These are phyloP conservation scores for Emergomyces orientalis DNA, from an alignment of 2,329 filamentous ascomycete genomes.

Conservation along the genomic window DNA sequence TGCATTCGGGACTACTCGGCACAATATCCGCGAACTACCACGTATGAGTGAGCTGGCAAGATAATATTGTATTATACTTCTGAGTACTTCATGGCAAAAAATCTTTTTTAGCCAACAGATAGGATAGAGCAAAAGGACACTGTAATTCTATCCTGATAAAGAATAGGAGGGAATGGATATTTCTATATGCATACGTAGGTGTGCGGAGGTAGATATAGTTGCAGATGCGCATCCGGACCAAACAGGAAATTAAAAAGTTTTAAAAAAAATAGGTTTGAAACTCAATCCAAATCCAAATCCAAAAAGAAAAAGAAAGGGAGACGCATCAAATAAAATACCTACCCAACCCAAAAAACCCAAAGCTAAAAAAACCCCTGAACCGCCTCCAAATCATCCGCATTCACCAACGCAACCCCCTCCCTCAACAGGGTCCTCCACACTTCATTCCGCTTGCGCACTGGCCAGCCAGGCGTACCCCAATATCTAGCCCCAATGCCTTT, in stretches of 20 bases:
- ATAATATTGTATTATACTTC: background rate
- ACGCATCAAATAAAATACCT: no score
- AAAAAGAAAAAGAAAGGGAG: no score
- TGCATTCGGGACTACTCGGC: no score
- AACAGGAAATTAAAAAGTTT: no score
- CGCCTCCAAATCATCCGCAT: slow-evolving; percentile 54
- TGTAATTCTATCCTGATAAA: background rate
- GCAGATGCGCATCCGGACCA: no score
- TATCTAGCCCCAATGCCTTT: slow-evolving; percentile 53
- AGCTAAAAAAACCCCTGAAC: slow-evolving; percentile 21
- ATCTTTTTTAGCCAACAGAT: no score
- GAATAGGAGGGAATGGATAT: background rate
- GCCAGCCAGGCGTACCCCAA: slow-evolving; percentile 54
- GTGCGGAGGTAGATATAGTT: no score
- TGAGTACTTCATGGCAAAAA: no score
- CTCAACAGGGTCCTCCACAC: slow-evolving; percentile 50
- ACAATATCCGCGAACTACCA: background rate
- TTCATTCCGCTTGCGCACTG: slow-evolving; percentile 48
- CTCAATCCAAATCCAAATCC: no score
- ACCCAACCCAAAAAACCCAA: background rate
- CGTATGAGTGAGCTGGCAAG: background rate
- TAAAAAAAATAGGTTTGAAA: no score
- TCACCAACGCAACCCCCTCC: slow-evolving; percentile 53
- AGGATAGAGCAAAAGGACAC: background rate
- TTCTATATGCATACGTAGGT: no score